Base-by-base conservation (phyloP, 2,329 filamentous ascomycete species). In the Bipolaris cookei region DNA sequence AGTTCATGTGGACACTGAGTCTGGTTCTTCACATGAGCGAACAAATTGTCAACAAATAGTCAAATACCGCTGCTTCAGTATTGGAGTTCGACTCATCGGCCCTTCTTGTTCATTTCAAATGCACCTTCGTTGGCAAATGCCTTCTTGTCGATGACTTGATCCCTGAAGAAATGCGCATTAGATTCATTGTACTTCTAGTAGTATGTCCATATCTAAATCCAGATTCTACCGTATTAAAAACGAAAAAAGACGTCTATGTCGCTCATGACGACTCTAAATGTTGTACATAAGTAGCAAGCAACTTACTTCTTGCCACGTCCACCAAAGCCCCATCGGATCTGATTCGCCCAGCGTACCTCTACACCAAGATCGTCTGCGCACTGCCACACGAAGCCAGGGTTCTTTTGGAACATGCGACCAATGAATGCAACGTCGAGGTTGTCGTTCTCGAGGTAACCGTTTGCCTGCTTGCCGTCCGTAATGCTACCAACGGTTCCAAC, bases 401-500 rank as follows among this genome's bases (percentile, higher is more conserved):
- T 91, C 73, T 91, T 86, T 78, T 96, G 82, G 76, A 95, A 95
- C 69, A 90, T 88, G 54, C 91, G 82, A 0, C 86, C 93, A 1
- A 89, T 82, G 16, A 94, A 82, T 0, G 89, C 86, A n/a, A 93
- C 75, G 71, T 97, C 92, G 56, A 87, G 67, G 42, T 69, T 67
- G 21, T 73, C 70, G 7, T 72, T 57, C 48, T 72, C 69, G 3
- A 73, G 62, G 47, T 71, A 73, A 6, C 62, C 67, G 34, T 73
- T 73, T 14, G 91, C 92, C 73, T 89, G 83, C 66, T 87, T 84
- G 1, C 88, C 89, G 28, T 84, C 84, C 35, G 83, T 87, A 67
- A 97, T 90, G 56, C 85, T 80, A 4, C 93, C 92, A 1, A 97
- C 92, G 2, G 88, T 84, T 18, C 87, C 88, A 32, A 97, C 88